Evolutionary conservation across 768 basidiomycete species (phyloP), one percentile per base, ranked within the genome.

Genomic region (Gloeophyllum trabeum): DNA sequence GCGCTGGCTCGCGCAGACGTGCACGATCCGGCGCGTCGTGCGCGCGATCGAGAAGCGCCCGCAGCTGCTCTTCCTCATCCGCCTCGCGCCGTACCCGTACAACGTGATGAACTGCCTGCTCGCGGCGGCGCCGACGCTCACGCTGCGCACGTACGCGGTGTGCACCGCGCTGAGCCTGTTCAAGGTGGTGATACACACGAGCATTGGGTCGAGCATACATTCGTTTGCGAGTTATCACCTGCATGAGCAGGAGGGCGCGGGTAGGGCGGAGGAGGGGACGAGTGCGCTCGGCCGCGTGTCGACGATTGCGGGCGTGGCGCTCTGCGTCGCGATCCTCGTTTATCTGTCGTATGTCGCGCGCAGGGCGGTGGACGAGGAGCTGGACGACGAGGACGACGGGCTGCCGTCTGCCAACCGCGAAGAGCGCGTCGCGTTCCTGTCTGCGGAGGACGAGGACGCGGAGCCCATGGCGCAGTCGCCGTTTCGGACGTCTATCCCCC

Each of bases 81-180:
- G 92, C 39, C 70, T 92, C 42, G 90, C 86, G n/a, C 88, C 88
- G 3, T 89, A 90, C 56, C 87, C 84, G 0, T 89, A 85, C 66
- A 94, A 94, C 63, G 85, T 94, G 54, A 88, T 94, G 79, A 96
- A 94, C 65, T 87, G 84, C 54, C 77, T 96, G 38, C 74, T 96
- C 38, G 90, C 92, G 5, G 86, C 88, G 2, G 79, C 85, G n/a
- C 80, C 81, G 24, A 77, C 81, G 4, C 76, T 93, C 50, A 81
- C 80, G 4, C 68, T 92, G 48, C 69, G 70, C 48, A 88, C 85
- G 20, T 91, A 90, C 65, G 75, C 78, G 30, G 55, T 75, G 39
- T 82, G 85, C 67, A 90, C 92, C 19, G 81, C 80, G 12, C 68
- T 91, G 42, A 83, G 84, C 43, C 70, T 93, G 42, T 76, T 88